These are phyloP conservation scores for Casuarina cunninghamiana DNA, from an alignment of 306 rosid species.

Conservation along the genomic window DNA sequence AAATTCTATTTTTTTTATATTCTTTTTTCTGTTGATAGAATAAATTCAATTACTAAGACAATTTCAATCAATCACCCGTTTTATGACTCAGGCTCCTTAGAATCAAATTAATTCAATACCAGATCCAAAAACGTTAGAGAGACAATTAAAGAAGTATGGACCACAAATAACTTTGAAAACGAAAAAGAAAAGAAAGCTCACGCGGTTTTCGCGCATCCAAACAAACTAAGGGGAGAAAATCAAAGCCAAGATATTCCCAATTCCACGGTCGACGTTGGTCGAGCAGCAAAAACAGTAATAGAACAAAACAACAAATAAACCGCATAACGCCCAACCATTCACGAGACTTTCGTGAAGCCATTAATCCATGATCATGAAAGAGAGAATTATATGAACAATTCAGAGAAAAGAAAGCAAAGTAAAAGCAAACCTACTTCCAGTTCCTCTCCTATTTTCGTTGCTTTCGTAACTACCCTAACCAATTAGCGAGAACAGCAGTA, in stretches of 20 bases:
- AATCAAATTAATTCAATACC: background rate
- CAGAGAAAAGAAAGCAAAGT: background rate
- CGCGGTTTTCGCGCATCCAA: background rate
- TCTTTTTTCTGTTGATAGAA: too few relatives aligned
- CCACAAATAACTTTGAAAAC: background rate
- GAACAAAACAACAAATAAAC: background rate
- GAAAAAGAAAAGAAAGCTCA: too few relatives aligned
- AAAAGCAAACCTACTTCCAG: background rate
- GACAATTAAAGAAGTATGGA: background rate
- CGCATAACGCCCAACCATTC: background rate
- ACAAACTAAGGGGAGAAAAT: background rate
- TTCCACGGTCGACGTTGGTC: background rate
- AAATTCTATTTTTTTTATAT: too few relatives aligned
- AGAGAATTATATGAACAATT: background rate
- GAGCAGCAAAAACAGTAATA: background rate
- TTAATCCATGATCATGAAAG: background rate
- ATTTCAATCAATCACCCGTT: too few relatives aligned
- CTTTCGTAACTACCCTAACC: background rate
- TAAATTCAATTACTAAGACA: too few relatives aligned
- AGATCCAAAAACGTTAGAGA: background rate
- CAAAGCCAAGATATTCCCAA: background rate
- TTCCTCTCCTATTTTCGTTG: background rate
- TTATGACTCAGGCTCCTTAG: too few relatives aligned
- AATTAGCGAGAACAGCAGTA: background rate
- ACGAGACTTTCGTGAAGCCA: background rate